A percentile compares a stretch with the other conserved stretches of the same genome.
Evolutionary conservation across 2,329 filamentous ascomycete species (phyloP).

Genomic region (Phyllosticta paracitricarpa): DNA sequence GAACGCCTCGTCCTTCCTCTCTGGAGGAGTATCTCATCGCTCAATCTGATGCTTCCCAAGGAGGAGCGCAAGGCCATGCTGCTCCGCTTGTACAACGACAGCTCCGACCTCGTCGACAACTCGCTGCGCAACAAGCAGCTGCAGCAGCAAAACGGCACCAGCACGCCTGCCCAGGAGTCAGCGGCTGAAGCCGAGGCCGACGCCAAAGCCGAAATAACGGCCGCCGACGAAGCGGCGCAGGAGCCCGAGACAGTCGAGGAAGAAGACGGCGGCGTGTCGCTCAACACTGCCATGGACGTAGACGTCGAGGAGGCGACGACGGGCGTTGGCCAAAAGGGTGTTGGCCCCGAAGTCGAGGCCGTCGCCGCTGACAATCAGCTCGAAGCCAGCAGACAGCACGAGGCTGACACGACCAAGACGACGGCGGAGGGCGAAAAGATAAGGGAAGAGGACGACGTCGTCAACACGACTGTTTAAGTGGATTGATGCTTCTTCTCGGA

Average conservation of each 20-base stretch:
- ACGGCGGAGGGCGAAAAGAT: constrained; percentile 5
- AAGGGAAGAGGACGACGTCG: background rate
- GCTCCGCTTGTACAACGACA: constrained; percentile 82
- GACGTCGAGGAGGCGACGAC: background rate
- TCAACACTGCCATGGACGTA: background rate
- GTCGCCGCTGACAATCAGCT: constrained; percentile 2
- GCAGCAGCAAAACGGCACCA: background rate
- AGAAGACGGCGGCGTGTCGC: background rate
- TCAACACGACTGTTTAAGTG: constrained; percentile 5
- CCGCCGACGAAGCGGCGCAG: background rate
- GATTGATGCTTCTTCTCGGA: background rate
- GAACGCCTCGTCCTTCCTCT: constrained; percentile 84
- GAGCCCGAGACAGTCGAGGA: background rate
- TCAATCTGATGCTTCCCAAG: constrained; percentile 97
- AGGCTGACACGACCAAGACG: constrained; percentile 1
- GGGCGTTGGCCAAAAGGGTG: background rate
- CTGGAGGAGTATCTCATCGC: constrained; percentile 83
- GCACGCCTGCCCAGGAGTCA: background rate
- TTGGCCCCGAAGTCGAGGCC: background rate
- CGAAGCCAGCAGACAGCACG: constrained; percentile 3
- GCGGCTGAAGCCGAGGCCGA: background rate
- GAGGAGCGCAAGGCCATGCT: constrained; percentile 90
- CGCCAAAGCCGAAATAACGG: background rate
- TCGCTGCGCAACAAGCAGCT: constrained; percentile 25
- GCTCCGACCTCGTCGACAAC: constrained; percentile 69